Percentiles rank a stretch among this genome's conserved stretches.
These are phyloP conservation scores for Amanita molliuscula DNA, from an alignment of 768 basidiomycete genomes.

Conservation along the genomic window DNA sequence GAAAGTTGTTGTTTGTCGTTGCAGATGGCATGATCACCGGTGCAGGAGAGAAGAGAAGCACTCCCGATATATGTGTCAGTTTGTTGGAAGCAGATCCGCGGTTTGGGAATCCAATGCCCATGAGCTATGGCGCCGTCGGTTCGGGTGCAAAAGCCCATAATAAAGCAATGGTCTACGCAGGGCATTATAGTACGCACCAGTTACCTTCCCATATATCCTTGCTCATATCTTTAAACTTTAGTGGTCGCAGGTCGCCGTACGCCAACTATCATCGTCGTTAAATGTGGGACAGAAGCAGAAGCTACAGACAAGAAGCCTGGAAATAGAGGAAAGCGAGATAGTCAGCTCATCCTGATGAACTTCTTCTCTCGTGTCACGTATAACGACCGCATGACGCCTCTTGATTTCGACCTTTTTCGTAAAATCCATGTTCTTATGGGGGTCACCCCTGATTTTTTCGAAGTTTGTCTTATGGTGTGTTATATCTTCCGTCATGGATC, in stretches of 20 bases:
- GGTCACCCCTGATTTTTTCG: conserved; percentile 98
- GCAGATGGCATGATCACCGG: conserved; percentile 99
- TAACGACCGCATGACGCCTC: conserved; percentile 95
- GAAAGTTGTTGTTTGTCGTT: conserved; percentile 89
- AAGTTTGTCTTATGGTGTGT: conserved; percentile 91
- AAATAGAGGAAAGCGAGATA: conserved; percentile 97
- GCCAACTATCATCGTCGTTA: conserved; percentile 89
- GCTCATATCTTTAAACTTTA: conserved; percentile 15
- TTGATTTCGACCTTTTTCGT: conserved; percentile 97
- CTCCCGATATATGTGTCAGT: conserved; percentile 92
- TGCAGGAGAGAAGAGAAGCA: conserved; percentile 89
- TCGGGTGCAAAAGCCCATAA: conserved; percentile 86
- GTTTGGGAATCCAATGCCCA: conserved; percentile 92
- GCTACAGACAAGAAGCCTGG: conserved; percentile 90
- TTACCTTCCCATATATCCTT: background rate
- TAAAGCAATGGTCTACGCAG: conserved; percentile 96
- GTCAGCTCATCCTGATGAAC: conserved; percentile 98
- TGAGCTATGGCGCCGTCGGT: conserved; percentile 89
- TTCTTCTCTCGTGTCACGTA: conserved; percentile 99
- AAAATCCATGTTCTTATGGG: conserved; percentile 96
- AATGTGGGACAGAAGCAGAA: conserved; percentile 89
- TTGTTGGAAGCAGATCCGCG: conserved; percentile 88
- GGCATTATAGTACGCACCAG: conserved; percentile 81
- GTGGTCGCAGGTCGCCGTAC: conserved; percentile 84
- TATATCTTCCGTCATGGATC: background rate